Conservation (phyloP, 208 protist genomes). For the Acanthamoeba royreba region DNA sequence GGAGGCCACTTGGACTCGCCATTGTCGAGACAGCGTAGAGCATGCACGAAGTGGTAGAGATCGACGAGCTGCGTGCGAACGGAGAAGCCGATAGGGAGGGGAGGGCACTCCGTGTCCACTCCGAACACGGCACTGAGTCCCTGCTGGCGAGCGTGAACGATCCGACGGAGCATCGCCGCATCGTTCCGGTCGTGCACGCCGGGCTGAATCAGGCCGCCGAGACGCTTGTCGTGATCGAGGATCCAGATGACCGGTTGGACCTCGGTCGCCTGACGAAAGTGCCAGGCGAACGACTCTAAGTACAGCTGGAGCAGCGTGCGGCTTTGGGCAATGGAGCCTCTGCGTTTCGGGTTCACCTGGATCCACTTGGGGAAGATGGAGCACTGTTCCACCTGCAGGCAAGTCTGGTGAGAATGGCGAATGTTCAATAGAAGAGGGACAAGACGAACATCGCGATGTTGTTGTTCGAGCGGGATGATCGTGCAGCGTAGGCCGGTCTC, state of each 20-base stretch:
- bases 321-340: neutral
- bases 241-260: neutral
- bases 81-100: neutral
- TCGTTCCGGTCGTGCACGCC: neutral
- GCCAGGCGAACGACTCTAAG: neutral
- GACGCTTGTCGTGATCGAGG: neutral
- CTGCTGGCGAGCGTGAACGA: neutral
- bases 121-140: neutral
- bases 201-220: neutral
- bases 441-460: neutral
- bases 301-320: neutral
- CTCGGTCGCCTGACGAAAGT: neutral
- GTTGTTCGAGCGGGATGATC: neutral
- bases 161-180: neutral
- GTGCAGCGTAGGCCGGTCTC: neutral
- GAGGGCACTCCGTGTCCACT: neutral
- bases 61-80: neutral
- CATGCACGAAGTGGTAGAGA: neutral
- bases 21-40: neutral
- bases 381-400: neutral
- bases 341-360: neutral
- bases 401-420: neutral
- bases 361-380: neutral
- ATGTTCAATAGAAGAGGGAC: neutral
- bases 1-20: neutral